Conservation (phyloP, 176 grass and related monocot species). For the Avena eriantha region DNA sequence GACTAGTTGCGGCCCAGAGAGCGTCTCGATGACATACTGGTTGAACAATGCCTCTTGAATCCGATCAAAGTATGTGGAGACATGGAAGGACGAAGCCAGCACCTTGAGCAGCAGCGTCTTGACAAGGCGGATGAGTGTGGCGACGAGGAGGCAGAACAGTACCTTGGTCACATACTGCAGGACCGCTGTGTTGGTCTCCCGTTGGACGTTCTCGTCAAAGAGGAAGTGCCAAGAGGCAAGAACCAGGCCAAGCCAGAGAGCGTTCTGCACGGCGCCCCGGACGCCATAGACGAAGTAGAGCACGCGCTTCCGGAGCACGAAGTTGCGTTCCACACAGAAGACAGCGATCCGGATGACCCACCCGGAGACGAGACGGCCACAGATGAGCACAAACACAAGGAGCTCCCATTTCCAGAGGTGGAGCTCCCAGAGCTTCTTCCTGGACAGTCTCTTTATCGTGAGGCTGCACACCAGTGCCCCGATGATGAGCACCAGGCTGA, state of each 20-base stretch:
- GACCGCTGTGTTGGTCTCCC: conserved; percentile 37
- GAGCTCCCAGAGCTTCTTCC: conserved; percentile 46
- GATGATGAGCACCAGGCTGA: conserved; percentile 70
- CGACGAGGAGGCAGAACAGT: conserved; percentile 73
- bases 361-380: conserved; percentile 75
- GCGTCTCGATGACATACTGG: conserved; percentile 77
- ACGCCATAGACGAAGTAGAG: conserved; percentile 93
- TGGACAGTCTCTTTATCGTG: conserved; percentile 35
- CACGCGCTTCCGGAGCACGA: conserved; percentile 72
- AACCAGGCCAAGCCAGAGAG: conserved; percentile 76
- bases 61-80: conserved; percentile 82
- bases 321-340: conserved; percentile 78
- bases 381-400: conserved; percentile 74
- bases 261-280: conserved; percentile 67
- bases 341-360: conserved; percentile 73
- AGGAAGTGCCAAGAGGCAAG: conserved; percentile 75
- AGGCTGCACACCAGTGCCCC: conserved; percentile 61
- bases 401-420: conserved; percentile 85
- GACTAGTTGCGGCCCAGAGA: conserved; percentile 70
- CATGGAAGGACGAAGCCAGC: conserved; percentile 81
- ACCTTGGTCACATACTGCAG: conserved; percentile 77
- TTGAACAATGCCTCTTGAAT: conserved; percentile 85
- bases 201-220: conserved; percentile 65
- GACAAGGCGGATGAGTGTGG: conserved; percentile 65
- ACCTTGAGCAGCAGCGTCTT: conserved; percentile 90